phyloP scores from a whole-genome alignment of 2,329 filamentous ascomycete genomes.

The Peltaster fructicola region DNA sequence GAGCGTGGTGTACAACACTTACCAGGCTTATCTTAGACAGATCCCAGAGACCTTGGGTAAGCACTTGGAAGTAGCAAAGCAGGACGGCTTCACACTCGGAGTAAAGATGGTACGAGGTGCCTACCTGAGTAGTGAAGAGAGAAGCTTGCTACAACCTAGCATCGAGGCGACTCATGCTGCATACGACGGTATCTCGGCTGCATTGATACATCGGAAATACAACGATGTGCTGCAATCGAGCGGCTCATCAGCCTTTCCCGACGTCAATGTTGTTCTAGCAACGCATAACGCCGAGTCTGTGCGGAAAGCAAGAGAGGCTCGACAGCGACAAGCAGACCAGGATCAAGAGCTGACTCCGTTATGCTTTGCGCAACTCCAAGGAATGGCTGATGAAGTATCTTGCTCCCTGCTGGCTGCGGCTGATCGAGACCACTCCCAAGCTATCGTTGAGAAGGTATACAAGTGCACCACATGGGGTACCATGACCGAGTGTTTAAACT shows the following conservation, averaged over 20 bases:
- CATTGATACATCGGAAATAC: conserved; percentile 49
- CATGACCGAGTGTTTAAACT: conserved; percentile 63
- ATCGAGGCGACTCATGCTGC: conserved; percentile 38
- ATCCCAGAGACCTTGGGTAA: conserved; percentile 25
- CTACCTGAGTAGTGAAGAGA: conserved; percentile 34
- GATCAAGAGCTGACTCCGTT: conserved; percentile 29
- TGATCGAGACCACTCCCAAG: conserved; percentile 18
- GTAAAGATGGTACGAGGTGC: conserved; percentile 41
- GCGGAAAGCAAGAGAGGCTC: conserved; percentile 30
- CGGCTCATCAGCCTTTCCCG: conserved; percentile 20
- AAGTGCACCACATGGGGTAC: conserved; percentile 41
- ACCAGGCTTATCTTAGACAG: conserved; percentile 39
- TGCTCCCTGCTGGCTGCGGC: conserved; percentile 33
- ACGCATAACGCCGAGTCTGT: conserved; percentile 69
- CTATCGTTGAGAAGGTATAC: conserved; percentile 28
- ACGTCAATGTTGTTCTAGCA: conserved; percentile 51
- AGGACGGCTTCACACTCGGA: conserved; percentile 34
- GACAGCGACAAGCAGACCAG: conserved; percentile 25
- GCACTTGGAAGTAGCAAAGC: conserved; percentile 29
- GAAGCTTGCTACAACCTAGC: conserved; percentile 34
- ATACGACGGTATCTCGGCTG: conserved; percentile 55
- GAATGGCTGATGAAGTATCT: conserved; percentile 90
- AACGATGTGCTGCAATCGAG: conserved; percentile 31
- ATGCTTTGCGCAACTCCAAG: conserved; percentile 65
- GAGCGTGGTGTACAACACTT: conserved; percentile 55